phyloP scores from a whole-genome alignment of 306 rosid genomes.

The Cucumis sativus region Cucumber_9930_V3 NC_026660.2:13008001-13008500 shows the following conservation, averaged over 20 bases:
- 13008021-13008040: conserved; percentile 34
- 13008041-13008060: conserved; percentile 33
- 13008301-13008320: conserved; percentile 23
- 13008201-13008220: background rate
- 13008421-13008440: background rate
- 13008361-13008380: conserved; percentile 45
- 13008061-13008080: conserved; percentile 51
- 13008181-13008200: background rate
- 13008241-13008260: conserved; percentile 45
- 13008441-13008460: background rate
- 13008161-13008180: background rate
- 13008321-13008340: conserved; percentile 47
- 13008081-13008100: conserved; percentile 49
- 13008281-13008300: conserved; percentile 51
- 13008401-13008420: conserved; percentile 28
- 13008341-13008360: conserved; percentile 51
- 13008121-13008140: conserved; percentile 37
- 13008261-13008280: conserved; percentile 61
- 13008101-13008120: conserved; percentile 41
- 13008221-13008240: background rate
- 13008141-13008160: background rate
- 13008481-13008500: background rate
- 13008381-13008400: conserved; percentile 39
- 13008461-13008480: background rate
- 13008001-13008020: conserved; percentile 43